These are phyloP conservation scores for Zelopaecilomyces penicillatus DNA, from an alignment of 2,329 filamentous ascomycete genomes.

Conservation along the genomic window DNA sequence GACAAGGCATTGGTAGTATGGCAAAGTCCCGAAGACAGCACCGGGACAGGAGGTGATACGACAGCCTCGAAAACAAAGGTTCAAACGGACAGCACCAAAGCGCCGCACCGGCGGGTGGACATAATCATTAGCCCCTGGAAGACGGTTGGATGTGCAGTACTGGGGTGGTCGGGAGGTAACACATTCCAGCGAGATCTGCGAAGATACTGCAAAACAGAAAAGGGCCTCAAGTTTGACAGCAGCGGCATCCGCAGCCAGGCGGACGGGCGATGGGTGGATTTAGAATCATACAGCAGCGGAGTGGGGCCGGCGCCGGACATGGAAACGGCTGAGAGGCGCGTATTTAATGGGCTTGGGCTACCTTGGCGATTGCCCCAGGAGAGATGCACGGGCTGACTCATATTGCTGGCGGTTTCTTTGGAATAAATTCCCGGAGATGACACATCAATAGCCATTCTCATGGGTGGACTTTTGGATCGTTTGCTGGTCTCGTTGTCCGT, in stretches of 20 bases:
- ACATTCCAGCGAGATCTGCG: conserved; percentile 85
- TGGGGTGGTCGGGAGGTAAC: conserved; percentile 82
- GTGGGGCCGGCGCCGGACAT: conserved; percentile 47
- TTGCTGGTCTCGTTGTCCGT: too few relatives aligned
- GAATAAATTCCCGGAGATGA: too few relatives aligned
- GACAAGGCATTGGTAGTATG: conserved; percentile 92
- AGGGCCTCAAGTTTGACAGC: conserved; percentile 79
- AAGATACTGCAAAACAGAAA: conserved; percentile 65
- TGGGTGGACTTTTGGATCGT: too few relatives aligned
- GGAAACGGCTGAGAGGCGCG: conserved; percentile 66
- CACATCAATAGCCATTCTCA: too few relatives aligned
- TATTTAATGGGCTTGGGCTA: conserved; percentile 70
- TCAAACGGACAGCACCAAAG: neutral
- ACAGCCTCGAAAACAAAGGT: neutral
- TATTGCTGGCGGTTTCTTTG: too few relatives aligned
- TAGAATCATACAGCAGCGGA: conserved; percentile 44
- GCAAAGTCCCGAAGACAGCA: conserved; percentile 40
- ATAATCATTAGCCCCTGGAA: conserved; percentile 88
- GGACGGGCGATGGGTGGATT: conserved; percentile 62
- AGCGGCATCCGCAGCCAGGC: conserved; percentile 67
- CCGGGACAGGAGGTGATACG: neutral
- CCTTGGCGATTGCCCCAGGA: conserved; percentile 58
- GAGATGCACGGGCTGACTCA: conserved; percentile 53
- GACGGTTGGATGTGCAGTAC: conserved; percentile 77
- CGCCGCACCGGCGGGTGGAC: conserved; percentile 75